Evolutionary conservation across 2,329 filamentous ascomycete genomes (phyloP).

Genomic region (Shiraia bambusicola): DNA sequence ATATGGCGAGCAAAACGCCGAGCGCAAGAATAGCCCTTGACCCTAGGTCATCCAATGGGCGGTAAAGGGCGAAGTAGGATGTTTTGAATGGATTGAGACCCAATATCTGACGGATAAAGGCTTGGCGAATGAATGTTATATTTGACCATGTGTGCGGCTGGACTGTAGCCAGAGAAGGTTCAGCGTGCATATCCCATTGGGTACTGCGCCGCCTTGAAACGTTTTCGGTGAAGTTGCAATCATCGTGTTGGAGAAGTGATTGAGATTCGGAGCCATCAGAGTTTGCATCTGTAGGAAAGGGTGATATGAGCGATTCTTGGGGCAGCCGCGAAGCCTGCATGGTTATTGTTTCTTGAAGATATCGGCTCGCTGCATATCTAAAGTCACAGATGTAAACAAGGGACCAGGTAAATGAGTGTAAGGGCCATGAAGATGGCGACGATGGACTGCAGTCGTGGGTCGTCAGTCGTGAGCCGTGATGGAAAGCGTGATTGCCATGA

Average conservation of each 20-base stretch:
- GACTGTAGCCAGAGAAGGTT: conserved; percentile 39
- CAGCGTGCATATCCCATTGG: conserved; percentile 38
- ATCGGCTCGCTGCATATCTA: background rate
- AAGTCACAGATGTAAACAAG: background rate
- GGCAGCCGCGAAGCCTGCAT: conserved; percentile 8
- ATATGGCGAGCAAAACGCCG: conserved; percentile 50
- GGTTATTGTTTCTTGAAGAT: conserved; percentile 1
- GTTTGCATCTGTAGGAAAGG: conserved; percentile 10
- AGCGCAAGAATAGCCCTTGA: conserved; percentile 41
- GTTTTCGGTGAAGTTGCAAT: conserved; percentile 15
- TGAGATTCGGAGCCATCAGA: conserved; percentile 20
- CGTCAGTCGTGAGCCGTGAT: conserved; percentile 2
- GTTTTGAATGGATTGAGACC: conserved; percentile 49
- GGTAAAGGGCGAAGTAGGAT: conserved; percentile 54
- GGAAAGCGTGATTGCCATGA: conserved; percentile 3
- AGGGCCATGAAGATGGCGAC: conserved; percentile 14
- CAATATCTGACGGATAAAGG: conserved; percentile 43
- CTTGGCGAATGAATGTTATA: conserved; percentile 33
- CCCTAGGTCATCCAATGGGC: conserved; percentile 45
- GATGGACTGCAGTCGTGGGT: background rate
- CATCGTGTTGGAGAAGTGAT: conserved; percentile 24
- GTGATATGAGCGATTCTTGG: conserved; percentile 5
- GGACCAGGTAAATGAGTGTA: conserved; percentile 5
- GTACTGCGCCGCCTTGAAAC: conserved; percentile 23
- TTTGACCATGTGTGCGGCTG: conserved; percentile 37